Conservation (phyloP, 2,329 filamentous ascomycete genomes). For the Tothia fuscella region DNA sequence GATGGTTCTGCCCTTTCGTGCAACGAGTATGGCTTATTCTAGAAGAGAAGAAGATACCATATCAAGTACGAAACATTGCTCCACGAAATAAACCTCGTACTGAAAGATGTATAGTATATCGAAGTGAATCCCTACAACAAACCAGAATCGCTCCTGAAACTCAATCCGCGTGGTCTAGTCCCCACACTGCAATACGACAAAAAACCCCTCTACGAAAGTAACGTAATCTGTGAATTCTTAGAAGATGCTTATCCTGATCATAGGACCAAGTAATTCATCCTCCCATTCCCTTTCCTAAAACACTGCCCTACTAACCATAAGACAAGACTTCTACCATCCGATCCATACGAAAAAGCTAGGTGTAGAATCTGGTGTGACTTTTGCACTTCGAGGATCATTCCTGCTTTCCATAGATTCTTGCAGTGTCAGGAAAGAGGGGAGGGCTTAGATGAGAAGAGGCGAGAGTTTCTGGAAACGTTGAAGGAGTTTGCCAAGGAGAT, state of each 20-base stretch:
- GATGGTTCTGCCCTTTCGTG: conserved; percentile 61
- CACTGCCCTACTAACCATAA: too few species aligned
- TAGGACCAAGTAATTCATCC: conserved; percentile 41
- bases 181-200: conserved; percentile 49
- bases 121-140: conserved; percentile 74
- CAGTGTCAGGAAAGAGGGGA: conserved; percentile 32
- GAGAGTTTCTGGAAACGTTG: conserved; percentile 47
- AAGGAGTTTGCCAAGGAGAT: conserved; percentile 52
- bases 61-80: too few species aligned
- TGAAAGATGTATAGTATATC: conserved; percentile 22
- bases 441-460: conserved; percentile 39
- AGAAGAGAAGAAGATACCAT: conserved; percentile 58
- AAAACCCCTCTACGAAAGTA: conserved; percentile 61
- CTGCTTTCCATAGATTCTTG: conserved; percentile 53
- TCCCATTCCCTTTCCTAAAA: too few species aligned
- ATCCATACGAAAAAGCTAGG: conserved; percentile 52
- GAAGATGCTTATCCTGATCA: conserved; percentile 53
- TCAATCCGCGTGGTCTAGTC: conserved; percentile 66
- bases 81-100: conserved; percentile 26
- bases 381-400: conserved; percentile 50
- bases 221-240: conserved; percentile 62
- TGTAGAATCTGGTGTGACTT: conserved; percentile 66
- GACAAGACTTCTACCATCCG: too few species aligned
- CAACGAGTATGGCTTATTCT: conserved; percentile 64
- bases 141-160: conserved; percentile 49